Evolutionary conservation across 2,329 filamentous ascomycete genomes (phyloP).

Genomic region (Trichophyton simii): DNA sequence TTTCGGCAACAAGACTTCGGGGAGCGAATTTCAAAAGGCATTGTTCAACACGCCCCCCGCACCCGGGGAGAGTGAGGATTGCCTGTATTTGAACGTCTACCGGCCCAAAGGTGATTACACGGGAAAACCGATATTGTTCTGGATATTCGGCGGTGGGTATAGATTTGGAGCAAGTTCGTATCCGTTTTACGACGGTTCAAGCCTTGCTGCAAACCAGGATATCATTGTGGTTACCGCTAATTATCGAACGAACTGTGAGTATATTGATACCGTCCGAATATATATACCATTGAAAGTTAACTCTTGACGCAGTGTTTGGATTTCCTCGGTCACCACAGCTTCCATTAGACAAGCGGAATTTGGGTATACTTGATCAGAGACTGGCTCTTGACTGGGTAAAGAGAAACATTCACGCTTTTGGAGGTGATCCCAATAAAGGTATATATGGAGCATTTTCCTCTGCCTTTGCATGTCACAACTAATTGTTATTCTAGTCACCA

Average conservation of each 20-base stretch:
- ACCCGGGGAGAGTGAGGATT: slow-evolving; percentile 1
- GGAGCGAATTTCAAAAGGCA: neutral
- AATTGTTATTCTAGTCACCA: slow-evolving; percentile 21
- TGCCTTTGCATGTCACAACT: neutral
- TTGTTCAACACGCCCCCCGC: neutral
- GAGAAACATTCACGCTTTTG: slow-evolving; percentile 42
- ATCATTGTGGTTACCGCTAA: slow-evolving; percentile 4
- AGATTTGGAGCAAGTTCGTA: neutral
- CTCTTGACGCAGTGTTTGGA: slow-evolving; percentile 2
- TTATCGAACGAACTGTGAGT: slow-evolving; percentile 2
- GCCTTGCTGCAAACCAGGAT: neutral
- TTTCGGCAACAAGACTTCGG: neutral
- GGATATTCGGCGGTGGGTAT: slow-evolving; percentile 1
- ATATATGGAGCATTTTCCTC: slow-evolving; percentile 16
- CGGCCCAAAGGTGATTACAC: neutral
- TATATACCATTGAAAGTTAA: neutral
- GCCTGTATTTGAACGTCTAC: slow-evolving; percentile 5
- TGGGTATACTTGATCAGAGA: slow-evolving; percentile 45
- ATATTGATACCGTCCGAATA: neutral
- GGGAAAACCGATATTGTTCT: slow-evolving; percentile 1
- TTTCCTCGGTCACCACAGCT: slow-evolving; percentile 3
- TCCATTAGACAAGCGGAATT: slow-evolving; percentile 36
- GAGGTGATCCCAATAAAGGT: slow-evolving; percentile 37
- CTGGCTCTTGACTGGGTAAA: slow-evolving; percentile 49
- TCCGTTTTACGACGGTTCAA: neutral